Conservation (phyloP, 2,329 filamentous ascomycete species). For the Dothideomycetes sp. region DNA sequence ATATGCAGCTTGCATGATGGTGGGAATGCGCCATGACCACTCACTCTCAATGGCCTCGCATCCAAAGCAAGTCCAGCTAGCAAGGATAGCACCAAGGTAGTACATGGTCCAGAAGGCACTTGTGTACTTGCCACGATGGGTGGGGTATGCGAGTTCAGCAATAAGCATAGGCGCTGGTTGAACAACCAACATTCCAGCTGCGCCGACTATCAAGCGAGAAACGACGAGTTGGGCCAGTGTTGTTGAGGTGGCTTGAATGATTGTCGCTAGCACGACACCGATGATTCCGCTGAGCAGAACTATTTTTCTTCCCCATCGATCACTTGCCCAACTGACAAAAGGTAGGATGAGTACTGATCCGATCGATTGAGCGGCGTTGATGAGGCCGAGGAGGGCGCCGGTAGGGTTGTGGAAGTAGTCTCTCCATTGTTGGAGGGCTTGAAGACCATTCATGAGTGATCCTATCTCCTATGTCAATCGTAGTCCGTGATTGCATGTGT, state of each 20-base stretch:
- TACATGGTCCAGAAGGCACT: slow-evolving; percentile 34
- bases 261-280: slow-evolving; percentile 25
- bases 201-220: slow-evolving; percentile 31
- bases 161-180: slow-evolving; percentile 29
- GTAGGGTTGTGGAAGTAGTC: slow-evolving; percentile 32
- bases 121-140: slow-evolving; percentile 29
- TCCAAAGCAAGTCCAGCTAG: slow-evolving; percentile 55
- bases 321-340: slow-evolving; percentile 31
- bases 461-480: background rate
- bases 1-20: slow-evolving; percentile 42
- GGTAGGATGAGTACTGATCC: slow-evolving; percentile 33
- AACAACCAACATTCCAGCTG: slow-evolving; percentile 26
- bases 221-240: slow-evolving; percentile 27
- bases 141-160: slow-evolving; percentile 38
- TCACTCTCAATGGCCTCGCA: slow-evolving; percentile 46
- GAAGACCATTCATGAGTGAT: slow-evolving; percentile 39
- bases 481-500: background rate
- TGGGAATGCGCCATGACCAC: slow-evolving; percentile 45
- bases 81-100: slow-evolving; percentile 51
- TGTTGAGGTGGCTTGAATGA: slow-evolving; percentile 26
- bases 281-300: slow-evolving; percentile 30
- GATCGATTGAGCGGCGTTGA: slow-evolving; percentile 31
- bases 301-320: slow-evolving; percentile 33
- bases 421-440: slow-evolving; percentile 35
- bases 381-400: slow-evolving; percentile 30